Evolutionary conservation across 2,329 filamentous ascomycete species (phyloP).

Genomic region (Ampelomyces quisqualis): DNA sequence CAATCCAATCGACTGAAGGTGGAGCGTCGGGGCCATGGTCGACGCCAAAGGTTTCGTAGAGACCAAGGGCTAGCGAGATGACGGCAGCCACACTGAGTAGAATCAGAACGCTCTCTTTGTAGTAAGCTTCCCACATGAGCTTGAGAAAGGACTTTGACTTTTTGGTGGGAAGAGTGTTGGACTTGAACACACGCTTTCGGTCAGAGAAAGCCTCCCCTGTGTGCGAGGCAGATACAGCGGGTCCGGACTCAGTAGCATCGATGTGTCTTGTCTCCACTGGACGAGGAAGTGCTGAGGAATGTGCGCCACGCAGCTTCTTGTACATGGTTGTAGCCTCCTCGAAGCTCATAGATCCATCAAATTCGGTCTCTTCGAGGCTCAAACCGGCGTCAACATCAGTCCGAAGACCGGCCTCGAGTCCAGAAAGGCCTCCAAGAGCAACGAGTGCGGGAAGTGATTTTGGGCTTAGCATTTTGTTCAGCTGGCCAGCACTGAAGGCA

Average conservation of each 20-base stretch:
- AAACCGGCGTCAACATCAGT: slow-evolving; percentile 66
- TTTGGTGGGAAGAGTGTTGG: slow-evolving; percentile 67
- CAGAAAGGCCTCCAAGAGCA: slow-evolving; percentile 69
- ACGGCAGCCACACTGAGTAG: slow-evolving; percentile 58
- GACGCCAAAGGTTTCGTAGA: slow-evolving; percentile 67
- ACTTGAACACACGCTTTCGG: slow-evolving; percentile 67
- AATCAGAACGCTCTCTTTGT: slow-evolving; percentile 76
- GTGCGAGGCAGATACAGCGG: slow-evolving; percentile 31
- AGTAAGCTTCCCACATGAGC: slow-evolving; percentile 71
- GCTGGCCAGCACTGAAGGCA: slow-evolving; percentile 75
- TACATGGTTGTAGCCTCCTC: slow-evolving; percentile 56
- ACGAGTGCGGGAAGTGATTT: slow-evolving; percentile 76
- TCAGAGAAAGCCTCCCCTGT: slow-evolving; percentile 52
- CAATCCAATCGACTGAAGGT: slow-evolving; percentile 71
- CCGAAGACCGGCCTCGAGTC: slow-evolving; percentile 70
- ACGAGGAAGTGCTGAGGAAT: slow-evolving; percentile 7
- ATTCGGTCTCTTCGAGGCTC: slow-evolving; percentile 65
- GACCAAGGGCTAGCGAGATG: slow-evolving; percentile 70
- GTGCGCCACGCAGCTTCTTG: slow-evolving; percentile 4
- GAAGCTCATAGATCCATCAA: slow-evolving; percentile 66
- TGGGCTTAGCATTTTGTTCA: slow-evolving; percentile 77
- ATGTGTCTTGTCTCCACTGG: slow-evolving; percentile 14
- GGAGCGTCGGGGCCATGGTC: slow-evolving; percentile 51
- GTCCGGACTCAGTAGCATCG: slow-evolving; percentile 20
- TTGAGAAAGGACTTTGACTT: slow-evolving; percentile 68